phyloP scores from a whole-genome alignment of 768 basidiomycete genomes.

The Holtermanniella nyarrowii region DNA sequence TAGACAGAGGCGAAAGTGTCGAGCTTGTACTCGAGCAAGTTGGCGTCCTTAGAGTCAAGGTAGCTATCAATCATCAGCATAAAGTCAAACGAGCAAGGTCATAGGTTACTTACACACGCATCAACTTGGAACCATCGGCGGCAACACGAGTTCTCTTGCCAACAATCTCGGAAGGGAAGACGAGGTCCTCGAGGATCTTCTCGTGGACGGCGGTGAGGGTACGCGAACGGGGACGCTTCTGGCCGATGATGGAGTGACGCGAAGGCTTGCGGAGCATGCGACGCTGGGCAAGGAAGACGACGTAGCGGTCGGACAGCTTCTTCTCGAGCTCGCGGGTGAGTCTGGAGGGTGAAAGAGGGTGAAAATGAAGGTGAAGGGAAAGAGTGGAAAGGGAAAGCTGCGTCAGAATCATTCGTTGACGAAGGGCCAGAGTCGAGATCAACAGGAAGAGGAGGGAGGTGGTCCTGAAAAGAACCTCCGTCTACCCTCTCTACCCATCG shows the following conservation, averaged over 20 bases:
- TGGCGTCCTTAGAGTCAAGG: slow-evolving; percentile 95
- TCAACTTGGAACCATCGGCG: slow-evolving; percentile 85
- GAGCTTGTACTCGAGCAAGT: slow-evolving; percentile 98
- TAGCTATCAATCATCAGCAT: slow-evolving; percentile 50
- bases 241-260: slow-evolving; percentile 72
- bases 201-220: slow-evolving; percentile 97
- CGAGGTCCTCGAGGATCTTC: slow-evolving; percentile 96
- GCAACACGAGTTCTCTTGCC: slow-evolving; percentile 94
- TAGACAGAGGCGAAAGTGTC: slow-evolving; percentile 98
- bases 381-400: slow-evolving; percentile 8
- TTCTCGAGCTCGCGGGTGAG: slow-evolving; percentile 98
- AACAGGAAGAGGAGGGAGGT: slow-evolving; percentile 29
- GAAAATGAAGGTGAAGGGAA: neutral
- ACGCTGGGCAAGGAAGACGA: slow-evolving; percentile 97
- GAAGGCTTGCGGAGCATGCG: slow-evolving; percentile 96
- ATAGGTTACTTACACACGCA: slow-evolving; percentile 76
- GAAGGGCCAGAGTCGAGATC: neutral
- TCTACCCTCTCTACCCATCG: slow-evolving; percentile 24
- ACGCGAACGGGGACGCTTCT: slow-evolving; percentile 93
- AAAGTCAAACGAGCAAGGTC: neutral
- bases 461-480: slow-evolving; percentile 41
- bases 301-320: slow-evolving; percentile 99
- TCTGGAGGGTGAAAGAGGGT: slow-evolving; percentile 45
- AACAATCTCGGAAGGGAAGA: slow-evolving; percentile 97
- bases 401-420: slow-evolving; percentile 5